These are phyloP conservation scores for Astragalus glycyphyllos DNA, from an alignment of 306 rosid genomes.

Conservation along the genomic window DNA sequence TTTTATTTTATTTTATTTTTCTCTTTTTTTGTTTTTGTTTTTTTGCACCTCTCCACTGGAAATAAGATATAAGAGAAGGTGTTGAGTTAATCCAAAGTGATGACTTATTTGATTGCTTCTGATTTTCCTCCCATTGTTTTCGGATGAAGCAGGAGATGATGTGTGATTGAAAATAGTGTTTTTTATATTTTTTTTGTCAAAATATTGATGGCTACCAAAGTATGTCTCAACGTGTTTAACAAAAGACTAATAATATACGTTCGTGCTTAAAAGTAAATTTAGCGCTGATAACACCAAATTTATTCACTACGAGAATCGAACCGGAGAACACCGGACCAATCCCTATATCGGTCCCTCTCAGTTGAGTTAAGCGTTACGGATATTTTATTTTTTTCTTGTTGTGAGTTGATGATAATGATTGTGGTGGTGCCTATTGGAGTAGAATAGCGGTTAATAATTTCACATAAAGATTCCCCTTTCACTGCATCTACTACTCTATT, in stretches of 20 bases:
- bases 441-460: conserved; percentile 45
- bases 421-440: conserved; percentile 38
- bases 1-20: neutral
- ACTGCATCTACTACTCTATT: conserved; percentile 30
- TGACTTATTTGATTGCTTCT: conserved; percentile 49
- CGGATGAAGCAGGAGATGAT: conserved; percentile 51
- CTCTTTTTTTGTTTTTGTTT: neutral
- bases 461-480: conserved; percentile 52
- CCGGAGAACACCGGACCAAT: too few species aligned
- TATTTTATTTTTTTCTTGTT: conserved; percentile 15
- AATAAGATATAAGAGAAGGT: conserved; percentile 65
- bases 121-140: conserved; percentile 45
- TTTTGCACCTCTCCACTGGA: conserved; percentile 50
- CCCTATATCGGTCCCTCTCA: too few species aligned
- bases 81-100: conserved; percentile 50
- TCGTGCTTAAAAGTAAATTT: too few species aligned
- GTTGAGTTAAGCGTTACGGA: too few species aligned
- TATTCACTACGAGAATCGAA: too few species aligned
- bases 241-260: too few species aligned
- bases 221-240: neutral
- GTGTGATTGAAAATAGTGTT: conserved; percentile 43
- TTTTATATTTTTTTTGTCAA: conserved; percentile 11
- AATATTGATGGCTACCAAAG: too few species aligned
- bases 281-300: too few species aligned
- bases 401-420: conserved; percentile 45